Conservation (phyloP, 225 moss, liverwort and hornwort species). For the Asterella californica region DNA sequence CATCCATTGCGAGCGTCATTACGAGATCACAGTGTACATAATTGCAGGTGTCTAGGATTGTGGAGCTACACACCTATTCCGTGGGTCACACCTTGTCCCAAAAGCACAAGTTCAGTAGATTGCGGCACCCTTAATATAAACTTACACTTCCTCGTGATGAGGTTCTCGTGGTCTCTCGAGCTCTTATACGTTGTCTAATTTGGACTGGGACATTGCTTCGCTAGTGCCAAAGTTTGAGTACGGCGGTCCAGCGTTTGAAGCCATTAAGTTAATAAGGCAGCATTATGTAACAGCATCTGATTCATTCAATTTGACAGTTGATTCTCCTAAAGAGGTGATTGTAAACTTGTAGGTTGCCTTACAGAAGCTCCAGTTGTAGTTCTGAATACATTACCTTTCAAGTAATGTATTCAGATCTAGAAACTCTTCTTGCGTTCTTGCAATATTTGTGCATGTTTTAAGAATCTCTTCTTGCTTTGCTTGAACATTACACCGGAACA, state of each 20-base stretch:
- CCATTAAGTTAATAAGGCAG: not conserved
- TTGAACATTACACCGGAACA: no score
- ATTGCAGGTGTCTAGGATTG: conserved; percentile 12
- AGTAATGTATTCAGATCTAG: no score
- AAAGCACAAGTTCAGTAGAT: not conserved
- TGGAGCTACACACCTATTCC: not conserved
- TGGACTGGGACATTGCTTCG: not conserved
- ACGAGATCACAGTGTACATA: conserved; percentile 14
- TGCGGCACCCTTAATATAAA: not conserved
- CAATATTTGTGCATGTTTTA: no score
- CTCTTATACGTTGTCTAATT: conserved; percentile 1
- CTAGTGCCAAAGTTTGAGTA: not conserved
- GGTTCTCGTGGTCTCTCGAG: not conserved
- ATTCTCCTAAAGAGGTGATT: not conserved
- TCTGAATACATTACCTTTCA: no score
- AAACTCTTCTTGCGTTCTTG: no score
- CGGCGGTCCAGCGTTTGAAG: not conserved
- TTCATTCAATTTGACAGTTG: not conserved
- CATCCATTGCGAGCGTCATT: conserved; percentile 16
- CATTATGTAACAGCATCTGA: not conserved
- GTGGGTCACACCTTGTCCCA: conserved; percentile 1
- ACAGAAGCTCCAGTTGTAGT: no score
- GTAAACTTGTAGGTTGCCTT: not conserved
- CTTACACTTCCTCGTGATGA: not conserved
- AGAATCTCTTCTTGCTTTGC: no score